Evolutionary conservation across 1,284 basidiomycete genomes (phyloP).

Genomic region (Phellopilus nigrolimitatus): DNA sequence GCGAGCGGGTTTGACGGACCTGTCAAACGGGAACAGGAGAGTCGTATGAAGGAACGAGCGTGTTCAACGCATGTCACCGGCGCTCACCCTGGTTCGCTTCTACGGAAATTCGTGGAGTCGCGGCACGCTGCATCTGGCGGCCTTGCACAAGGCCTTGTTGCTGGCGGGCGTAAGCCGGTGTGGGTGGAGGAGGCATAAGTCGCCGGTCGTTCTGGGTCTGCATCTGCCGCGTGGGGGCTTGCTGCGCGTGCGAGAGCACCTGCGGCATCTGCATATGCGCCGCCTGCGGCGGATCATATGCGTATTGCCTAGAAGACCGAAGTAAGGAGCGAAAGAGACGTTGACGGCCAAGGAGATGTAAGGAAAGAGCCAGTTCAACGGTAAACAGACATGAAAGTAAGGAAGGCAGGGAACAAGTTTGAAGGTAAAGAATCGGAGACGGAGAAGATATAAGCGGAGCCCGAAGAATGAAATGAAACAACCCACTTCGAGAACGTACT

Average conservation of each 20-base stretch:
- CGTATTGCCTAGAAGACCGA: slow-evolving; percentile 14
- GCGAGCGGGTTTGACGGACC: too few relatives aligned
- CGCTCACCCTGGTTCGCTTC: background rate
- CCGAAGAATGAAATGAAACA: too few relatives aligned
- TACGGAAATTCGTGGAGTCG: background rate
- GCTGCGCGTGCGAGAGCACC: slow-evolving; percentile 14
- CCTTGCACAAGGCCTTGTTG: background rate
- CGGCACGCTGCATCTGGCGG: slow-evolving; percentile 1
- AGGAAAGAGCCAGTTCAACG: too few relatives aligned
- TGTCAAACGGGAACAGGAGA: too few relatives aligned
- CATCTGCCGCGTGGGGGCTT: slow-evolving; percentile 12
- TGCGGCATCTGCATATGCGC: slow-evolving; percentile 6
- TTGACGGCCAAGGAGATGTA: background rate
- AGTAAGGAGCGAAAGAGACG: background rate
- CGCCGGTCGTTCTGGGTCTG: slow-evolving; percentile 2
- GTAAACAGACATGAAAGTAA: too few relatives aligned
- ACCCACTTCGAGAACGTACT: slow-evolving; percentile 17
- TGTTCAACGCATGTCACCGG: background rate
- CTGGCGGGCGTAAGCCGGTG: slow-evolving; percentile 5
- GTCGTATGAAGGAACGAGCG: background rate
- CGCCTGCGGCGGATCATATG: slow-evolving; percentile 18
- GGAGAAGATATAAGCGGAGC: too few relatives aligned
- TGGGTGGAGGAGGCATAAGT: slow-evolving; percentile 17
- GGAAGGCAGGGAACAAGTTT: too few relatives aligned
- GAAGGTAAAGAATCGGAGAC: too few relatives aligned